phyloP scores from a whole-genome alignment of 345 rosid species.

The Streptanthus diversifolius region DNA sequence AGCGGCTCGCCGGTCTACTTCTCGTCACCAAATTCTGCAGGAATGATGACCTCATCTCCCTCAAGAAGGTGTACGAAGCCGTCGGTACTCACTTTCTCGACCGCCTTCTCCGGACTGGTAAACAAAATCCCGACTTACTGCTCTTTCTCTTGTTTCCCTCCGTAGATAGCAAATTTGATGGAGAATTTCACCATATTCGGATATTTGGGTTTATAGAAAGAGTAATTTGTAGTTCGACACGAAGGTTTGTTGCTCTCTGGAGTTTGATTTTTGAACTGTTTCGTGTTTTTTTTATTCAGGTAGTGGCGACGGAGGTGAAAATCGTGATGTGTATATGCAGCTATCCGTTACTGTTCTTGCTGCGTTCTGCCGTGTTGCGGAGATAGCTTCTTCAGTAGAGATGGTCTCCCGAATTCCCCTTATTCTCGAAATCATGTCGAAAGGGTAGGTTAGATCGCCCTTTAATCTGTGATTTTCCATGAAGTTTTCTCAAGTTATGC shows the following conservation, averaged over 20 bases:
- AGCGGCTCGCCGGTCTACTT: slow-evolving; percentile 80
- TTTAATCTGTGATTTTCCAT: not conserved
- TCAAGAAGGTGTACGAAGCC: slow-evolving; percentile 58
- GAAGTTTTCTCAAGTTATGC: not conserved
- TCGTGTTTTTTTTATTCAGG: slow-evolving; percentile 25
- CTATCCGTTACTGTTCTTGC: slow-evolving; percentile 72
- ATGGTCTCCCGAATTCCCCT: slow-evolving; percentile 68
- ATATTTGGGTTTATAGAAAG: too few relatives aligned
- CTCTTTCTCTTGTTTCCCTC: not conserved
- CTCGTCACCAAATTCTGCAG: slow-evolving; percentile 74
- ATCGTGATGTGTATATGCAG: slow-evolving; percentile 71
- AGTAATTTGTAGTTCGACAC: too few relatives aligned
- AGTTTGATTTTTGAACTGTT: slow-evolving; percentile 3
- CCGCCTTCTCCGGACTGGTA: slow-evolving; percentile 77
- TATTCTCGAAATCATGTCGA: slow-evolving; percentile 54
- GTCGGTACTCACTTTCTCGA: slow-evolving; percentile 65
- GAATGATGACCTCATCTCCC: slow-evolving; percentile 53
- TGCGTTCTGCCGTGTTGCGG: slow-evolving; percentile 69
- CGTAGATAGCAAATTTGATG: not conserved
- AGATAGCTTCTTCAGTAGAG: slow-evolving; percentile 66
- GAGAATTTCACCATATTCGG: not conserved
- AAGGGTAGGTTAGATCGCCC: slow-evolving; percentile 38
- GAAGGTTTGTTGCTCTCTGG: not conserved
- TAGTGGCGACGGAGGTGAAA: slow-evolving; percentile 42
- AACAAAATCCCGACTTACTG: not conserved